Base-by-base conservation (phyloP, 192 early-diverging fungal species). In the Linnemannia elongata region DNA sequence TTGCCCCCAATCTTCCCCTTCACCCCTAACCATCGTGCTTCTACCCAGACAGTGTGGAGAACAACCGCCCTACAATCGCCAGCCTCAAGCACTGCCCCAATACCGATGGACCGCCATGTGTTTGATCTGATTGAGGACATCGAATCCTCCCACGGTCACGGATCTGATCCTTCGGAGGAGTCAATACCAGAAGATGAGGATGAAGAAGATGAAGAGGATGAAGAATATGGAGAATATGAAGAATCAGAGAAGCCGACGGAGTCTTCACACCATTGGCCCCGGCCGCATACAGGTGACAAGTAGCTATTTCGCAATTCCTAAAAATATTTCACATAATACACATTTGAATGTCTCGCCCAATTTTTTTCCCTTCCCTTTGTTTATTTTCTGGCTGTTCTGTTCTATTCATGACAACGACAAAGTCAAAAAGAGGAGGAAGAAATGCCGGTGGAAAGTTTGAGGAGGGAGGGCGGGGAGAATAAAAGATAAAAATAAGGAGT, bases 1-100 rank as follows among this genome's bases (percentile, higher is more conserved):
- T 75, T 81, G 27, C 76, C 85, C 63, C 24, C 77, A 69, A 45
- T 78, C 8, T 20, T 73, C 44, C 41, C 33, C 22, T 5, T 41
- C 4, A 10, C 13, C 1, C 12, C 38, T 41, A 38, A 54, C 17
- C 20, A 13, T 42, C 55, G 22, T 9, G 15, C 41, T 35, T 38
- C 42, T 36, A 7, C 27, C 5, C 49, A 52, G n/a, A 35, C 69
- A 15, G 54, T 47, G 20, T 39, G 41, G 38, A 30, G 27, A 30
- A 45, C 72, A 13, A 27, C 39, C n/a, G 42, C 27, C 12, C 6
- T 45, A 27, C 22, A n/a, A 0, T 15, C 27, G 4, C 27, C 38
- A 13, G 0, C n/a, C 0, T 66, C 78, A 45, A 80, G 57, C 9
- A 47, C 73, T 27, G 36, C 54, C 55, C 3, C 47, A 42, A 72